Percentiles rank a stretch among this genome's conserved stretches.
Conservation (phyloP, 2,329 filamentous ascomycete genomes). For the Trichoderma sp. region DNA sequence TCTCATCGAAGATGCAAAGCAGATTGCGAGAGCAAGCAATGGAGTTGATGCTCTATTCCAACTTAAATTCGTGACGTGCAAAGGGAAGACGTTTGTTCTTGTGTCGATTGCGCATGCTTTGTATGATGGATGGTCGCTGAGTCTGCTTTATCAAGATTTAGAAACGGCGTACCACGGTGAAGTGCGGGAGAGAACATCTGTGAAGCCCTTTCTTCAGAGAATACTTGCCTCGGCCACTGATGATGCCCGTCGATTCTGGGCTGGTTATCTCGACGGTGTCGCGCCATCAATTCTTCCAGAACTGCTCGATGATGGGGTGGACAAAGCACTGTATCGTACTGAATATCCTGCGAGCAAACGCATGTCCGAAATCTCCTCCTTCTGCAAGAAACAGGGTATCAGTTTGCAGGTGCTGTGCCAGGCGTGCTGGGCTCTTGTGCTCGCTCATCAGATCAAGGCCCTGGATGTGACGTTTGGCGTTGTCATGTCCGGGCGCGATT, state of each 20-base stretch:
- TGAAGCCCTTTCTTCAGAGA: slow-evolving; percentile 52
- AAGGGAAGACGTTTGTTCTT: slow-evolving; percentile 46
- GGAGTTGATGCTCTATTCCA: slow-evolving; percentile 50
- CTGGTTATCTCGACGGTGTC: slow-evolving; percentile 60
- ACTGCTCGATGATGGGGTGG: neutral
- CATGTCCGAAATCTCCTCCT: slow-evolving; percentile 39
- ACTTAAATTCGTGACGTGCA: slow-evolving; percentile 44
- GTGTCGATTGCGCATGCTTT: slow-evolving; percentile 83
- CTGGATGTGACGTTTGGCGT: slow-evolving; percentile 82
- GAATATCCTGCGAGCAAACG: slow-evolving; percentile 23
- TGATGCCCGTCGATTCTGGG: slow-evolving; percentile 64
- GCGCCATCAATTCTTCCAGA: slow-evolving; percentile 38
- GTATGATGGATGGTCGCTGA: slow-evolving; percentile 86
- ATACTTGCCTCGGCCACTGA: slow-evolving; percentile 26
- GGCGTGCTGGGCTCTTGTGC: slow-evolving; percentile 70
- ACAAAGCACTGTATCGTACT: slow-evolving; percentile 13
- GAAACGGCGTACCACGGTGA: slow-evolving; percentile 59
- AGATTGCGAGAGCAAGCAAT: slow-evolving; percentile 38
- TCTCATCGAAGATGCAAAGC: slow-evolving; percentile 41
- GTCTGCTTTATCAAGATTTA: slow-evolving; percentile 71
- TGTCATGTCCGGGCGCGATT: slow-evolving; percentile 82
- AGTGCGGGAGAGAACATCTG: slow-evolving; percentile 45
- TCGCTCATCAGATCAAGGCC: slow-evolving; percentile 62
- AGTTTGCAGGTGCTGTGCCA: slow-evolving; percentile 77
- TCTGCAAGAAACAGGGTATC: slow-evolving; percentile 68